These are phyloP conservation scores for Sergeia podlipaevii DNA, from an alignment of 208 protist species.

Conservation along the genomic window DNA sequence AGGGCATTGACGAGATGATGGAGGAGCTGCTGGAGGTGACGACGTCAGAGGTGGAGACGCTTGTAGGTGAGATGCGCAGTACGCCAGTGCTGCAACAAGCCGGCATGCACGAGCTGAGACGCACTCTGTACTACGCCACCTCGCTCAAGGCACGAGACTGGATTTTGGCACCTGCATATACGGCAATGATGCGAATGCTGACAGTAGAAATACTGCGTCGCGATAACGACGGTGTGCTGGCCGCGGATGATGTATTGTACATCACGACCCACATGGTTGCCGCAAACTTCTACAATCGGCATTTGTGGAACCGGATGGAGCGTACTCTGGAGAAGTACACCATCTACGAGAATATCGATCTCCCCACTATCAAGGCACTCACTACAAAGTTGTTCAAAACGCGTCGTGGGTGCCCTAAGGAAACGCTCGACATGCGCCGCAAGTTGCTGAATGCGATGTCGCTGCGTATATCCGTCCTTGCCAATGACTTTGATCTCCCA, in stretches of 20 bases:
- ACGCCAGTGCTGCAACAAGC: slow-evolving; percentile 67
- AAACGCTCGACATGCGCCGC: slow-evolving; percentile 80
- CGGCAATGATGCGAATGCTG: slow-evolving; percentile 68
- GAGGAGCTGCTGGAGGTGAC: slow-evolving; percentile 67
- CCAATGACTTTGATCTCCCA: slow-evolving; percentile 87
- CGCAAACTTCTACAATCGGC: slow-evolving; percentile 88
- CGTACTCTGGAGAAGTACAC: slow-evolving; percentile 31
- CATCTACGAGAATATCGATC: slow-evolving; percentile 74
- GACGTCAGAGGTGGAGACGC: slow-evolving; percentile 41
- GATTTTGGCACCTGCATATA: slow-evolving; percentile 62
- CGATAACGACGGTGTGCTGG: slow-evolving; percentile 79
- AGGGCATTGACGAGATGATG: slow-evolving; percentile 83
- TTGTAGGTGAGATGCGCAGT: slow-evolving; percentile 50
- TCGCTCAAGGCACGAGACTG: slow-evolving; percentile 65
- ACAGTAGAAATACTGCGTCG: slow-evolving; percentile 80
- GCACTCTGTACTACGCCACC: slow-evolving; percentile 83
- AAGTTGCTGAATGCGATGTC: slow-evolving; percentile 78
- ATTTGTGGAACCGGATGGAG: slow-evolving; percentile 88
- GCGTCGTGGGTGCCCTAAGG: slow-evolving; percentile 67
- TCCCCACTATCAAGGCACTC: slow-evolving; percentile 81
- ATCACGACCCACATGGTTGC: slow-evolving; percentile 78
- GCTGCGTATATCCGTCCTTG: slow-evolving; percentile 66
- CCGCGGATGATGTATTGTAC: slow-evolving; percentile 84
- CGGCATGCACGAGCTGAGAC: slow-evolving; percentile 86
- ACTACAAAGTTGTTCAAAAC: slow-evolving; percentile 87